Conservation (phyloP, 2,329 filamentous ascomycete genomes). For the Alternaria sp. region DNA sequence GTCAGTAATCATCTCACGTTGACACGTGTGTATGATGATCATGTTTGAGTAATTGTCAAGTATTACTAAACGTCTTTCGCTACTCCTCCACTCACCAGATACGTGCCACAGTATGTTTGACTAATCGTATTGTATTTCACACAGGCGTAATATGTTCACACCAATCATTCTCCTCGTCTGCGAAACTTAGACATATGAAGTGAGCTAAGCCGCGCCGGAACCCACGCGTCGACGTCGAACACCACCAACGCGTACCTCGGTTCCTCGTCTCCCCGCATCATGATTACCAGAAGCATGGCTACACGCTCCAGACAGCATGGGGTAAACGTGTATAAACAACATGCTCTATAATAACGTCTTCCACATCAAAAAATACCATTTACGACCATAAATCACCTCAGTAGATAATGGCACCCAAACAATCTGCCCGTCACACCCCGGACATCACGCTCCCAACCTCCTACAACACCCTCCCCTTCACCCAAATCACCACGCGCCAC, state of each 20-base stretch:
- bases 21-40: neutral
- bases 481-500: slow-evolving; percentile 54
- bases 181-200: neutral
- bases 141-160: neutral
- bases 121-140: too few relatives aligned
- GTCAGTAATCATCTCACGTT: neutral
- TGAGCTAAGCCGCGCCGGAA: neutral
- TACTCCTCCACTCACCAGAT: neutral
- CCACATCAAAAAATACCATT: too few relatives aligned
- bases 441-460: slow-evolving; percentile 44
- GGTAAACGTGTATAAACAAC: neutral
- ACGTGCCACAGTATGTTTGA: neutral
- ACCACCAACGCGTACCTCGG: slow-evolving; percentile 13
- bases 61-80: neutral
- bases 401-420: slow-evolving; percentile 2
- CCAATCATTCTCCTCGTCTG: neutral
- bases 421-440: slow-evolving; percentile 31
- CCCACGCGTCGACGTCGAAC: slow-evolving; percentile 4
- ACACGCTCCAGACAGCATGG: neutral
- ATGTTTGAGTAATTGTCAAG: neutral
- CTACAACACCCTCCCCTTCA: slow-evolving; percentile 54
- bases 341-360: neutral
- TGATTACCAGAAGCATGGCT: neutral
- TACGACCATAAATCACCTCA: too few relatives aligned
- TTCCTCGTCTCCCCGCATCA: slow-evolving; percentile 17